phyloP scores from a whole-genome alignment of 2,329 filamentous ascomycete species.

The Dryadomyces quercivorus region DNA sequence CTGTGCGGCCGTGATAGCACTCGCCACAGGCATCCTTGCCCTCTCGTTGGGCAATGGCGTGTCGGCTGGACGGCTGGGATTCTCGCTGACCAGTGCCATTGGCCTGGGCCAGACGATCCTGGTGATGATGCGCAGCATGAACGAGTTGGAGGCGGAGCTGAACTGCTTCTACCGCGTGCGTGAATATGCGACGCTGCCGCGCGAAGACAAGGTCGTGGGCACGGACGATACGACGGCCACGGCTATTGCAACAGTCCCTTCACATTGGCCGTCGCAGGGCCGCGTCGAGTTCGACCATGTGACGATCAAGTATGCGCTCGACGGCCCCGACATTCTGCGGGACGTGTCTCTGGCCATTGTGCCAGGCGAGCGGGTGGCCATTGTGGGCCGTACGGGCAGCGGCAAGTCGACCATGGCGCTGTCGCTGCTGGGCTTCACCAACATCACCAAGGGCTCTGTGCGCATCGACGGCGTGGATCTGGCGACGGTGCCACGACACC shows the following conservation, averaged over 20 bases:
- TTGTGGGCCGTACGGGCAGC: slow-evolving; percentile 55
- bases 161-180: slow-evolving; percentile 30
- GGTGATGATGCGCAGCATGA: slow-evolving; percentile 38
- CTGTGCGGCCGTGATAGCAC: slow-evolving; percentile 27
- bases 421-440: slow-evolving; percentile 23
- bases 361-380: slow-evolving; percentile 50
- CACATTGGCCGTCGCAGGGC: slow-evolving; percentile 17
- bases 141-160: slow-evolving; percentile 44
- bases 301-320: slow-evolving; percentile 15
- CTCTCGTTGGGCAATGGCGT: slow-evolving; percentile 32
- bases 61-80: slow-evolving; percentile 40
- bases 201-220: slow-evolving; percentile 15
- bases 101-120: slow-evolving; percentile 39
- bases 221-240: slow-evolving; percentile 2
- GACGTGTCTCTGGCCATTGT: slow-evolving; percentile 16
- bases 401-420: slow-evolving; percentile 47
- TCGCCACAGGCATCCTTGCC: slow-evolving; percentile 40
- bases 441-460: slow-evolving; percentile 20
- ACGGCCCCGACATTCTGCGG: slow-evolving; percentile 18
- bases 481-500: slow-evolving; percentile 18
- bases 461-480: slow-evolving; percentile 25
- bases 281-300: slow-evolving; percentile 17
- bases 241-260: not conserved
- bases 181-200: slow-evolving; percentile 18
- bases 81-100: slow-evolving; percentile 44